Evolutionary conservation across 768 basidiomycete species (phyloP).

Genomic region (Mycena vulgaris): DNA sequence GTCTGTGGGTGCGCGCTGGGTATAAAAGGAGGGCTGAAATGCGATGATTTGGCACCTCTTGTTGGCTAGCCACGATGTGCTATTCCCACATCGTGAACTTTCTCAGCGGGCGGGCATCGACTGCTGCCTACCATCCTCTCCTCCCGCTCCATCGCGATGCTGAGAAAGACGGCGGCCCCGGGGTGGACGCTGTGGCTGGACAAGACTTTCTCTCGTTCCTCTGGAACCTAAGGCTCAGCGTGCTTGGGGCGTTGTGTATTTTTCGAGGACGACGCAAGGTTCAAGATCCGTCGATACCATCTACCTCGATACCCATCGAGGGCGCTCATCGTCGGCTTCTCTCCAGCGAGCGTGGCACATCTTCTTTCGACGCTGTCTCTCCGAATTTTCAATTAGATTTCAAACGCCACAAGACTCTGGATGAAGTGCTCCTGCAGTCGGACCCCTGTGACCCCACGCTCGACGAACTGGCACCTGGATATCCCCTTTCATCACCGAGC

Average conservation of each 20-base stretch:
- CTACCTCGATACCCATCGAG: not conserved
- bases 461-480: not conserved
- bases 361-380: too few relatives aligned
- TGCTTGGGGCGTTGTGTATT: not conserved
- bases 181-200: not conserved
- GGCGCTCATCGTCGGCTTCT: not conserved
- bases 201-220: not conserved
- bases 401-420: not conserved
- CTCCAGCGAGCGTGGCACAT: not conserved
- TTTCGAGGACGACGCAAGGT: not conserved
- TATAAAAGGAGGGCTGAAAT: not conserved
- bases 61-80: slow-evolving; percentile 20
- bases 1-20: slow-evolving; percentile 3
- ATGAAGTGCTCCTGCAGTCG: not conserved
- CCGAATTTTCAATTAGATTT: too few relatives aligned
- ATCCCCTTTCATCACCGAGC: not conserved
- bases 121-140: not conserved
- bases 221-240: not conserved
- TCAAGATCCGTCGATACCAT: not conserved
- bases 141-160: not conserved
- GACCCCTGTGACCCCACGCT: too few relatives aligned
- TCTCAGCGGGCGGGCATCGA: slow-evolving; percentile 11
- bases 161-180: not conserved
- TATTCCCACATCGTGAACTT: slow-evolving; percentile 19
- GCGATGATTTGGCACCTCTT: not conserved